Percentiles rank a stretch among this genome's conserved stretches.
phyloP scores from a whole-genome alignment of 2,329 filamentous ascomycete species.

The Volutella citrinella region DNA sequence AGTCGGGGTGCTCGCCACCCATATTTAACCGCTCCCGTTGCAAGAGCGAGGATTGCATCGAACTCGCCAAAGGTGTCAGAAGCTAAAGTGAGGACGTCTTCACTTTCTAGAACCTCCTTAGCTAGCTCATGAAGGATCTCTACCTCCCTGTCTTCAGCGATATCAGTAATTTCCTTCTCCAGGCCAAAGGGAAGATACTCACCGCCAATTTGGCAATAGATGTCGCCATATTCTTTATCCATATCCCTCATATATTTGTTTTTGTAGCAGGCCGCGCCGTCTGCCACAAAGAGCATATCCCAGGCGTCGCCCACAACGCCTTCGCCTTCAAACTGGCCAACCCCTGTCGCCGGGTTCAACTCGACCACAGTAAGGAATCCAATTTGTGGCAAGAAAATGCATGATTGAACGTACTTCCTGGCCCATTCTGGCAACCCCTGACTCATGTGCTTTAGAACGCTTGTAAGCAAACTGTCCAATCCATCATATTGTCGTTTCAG shows the following conservation, averaged over 20 bases:
- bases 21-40: slow-evolving; percentile 72
- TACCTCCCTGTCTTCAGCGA: slow-evolving; percentile 74
- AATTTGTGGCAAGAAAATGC: slow-evolving; percentile 87
- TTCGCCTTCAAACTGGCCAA: slow-evolving; percentile 62
- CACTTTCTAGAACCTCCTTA: slow-evolving; percentile 65
- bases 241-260: slow-evolving; percentile 77
- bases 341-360: slow-evolving; percentile 43
- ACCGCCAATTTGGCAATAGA: slow-evolving; percentile 82
- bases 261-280: slow-evolving; percentile 79
- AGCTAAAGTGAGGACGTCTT: slow-evolving; percentile 62
- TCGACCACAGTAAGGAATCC: slow-evolving; percentile 84
- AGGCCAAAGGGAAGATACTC: no score
- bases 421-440: slow-evolving; percentile 59
- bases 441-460: slow-evolving; percentile 64
- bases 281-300: slow-evolving; percentile 74
- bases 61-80: slow-evolving; percentile 84
- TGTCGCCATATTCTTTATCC: slow-evolving; percentile 78
- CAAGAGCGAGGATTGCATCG: slow-evolving; percentile 79
- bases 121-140: slow-evolving; percentile 80
- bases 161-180: no score
- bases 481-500: slow-evolving; percentile 77
- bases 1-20: slow-evolving; percentile 68
- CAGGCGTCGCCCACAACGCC: slow-evolving; percentile 58
- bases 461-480: slow-evolving; percentile 68
- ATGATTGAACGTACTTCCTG: slow-evolving; percentile 58